These are phyloP conservation scores for Alisma plantagoaquatica DNA, from an alignment of 106 monocot genomes.

Conservation along the genomic window DNA sequence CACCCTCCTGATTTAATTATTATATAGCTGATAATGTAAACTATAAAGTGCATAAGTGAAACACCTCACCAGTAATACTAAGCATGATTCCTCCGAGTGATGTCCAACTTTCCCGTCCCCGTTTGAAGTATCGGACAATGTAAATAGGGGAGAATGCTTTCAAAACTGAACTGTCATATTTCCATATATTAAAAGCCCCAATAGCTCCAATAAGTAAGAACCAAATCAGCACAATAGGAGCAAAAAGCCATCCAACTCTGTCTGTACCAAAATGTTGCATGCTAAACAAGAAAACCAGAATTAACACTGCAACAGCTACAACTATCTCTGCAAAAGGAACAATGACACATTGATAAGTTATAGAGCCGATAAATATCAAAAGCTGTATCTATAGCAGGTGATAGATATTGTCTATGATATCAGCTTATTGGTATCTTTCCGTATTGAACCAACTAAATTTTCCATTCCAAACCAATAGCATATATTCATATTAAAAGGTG, in stretches of 20 bases:
- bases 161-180: slow-evolving; percentile 58
- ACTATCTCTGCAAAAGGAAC: slow-evolving; percentile 58
- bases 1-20: no score
- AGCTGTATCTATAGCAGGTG: no score
- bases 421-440: no score
- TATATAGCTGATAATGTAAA: no score
- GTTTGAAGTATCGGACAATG: slow-evolving; percentile 58
- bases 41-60: no score
- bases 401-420: no score
- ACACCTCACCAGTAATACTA: slow-evolving; percentile 75
- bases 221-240: slow-evolving; percentile 82
- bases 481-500: no score
- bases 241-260: slow-evolving; percentile 84
- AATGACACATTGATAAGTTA: no score
- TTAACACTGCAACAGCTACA: slow-evolving; percentile 68
- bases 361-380: no score
- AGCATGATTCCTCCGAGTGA: slow-evolving; percentile 97
- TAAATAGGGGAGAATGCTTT: slow-evolving; percentile 78
- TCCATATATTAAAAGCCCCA: slow-evolving; percentile 72
- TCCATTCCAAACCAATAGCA: no score
- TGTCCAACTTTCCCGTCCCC: slow-evolving; percentile 41
- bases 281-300: slow-evolving; percentile 64
- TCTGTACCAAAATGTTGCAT: slow-evolving; percentile 81
- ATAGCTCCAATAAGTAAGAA: slow-evolving; percentile 74
- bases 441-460: no score